Conservation (phyloP, 306 rosid genomes). For the apple (Malus domestica) region ASM211411v1 NC_041797.1:7347001-7347500, state of each 20-base stretch:
- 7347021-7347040: constrained; percentile 28
- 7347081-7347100: neutral
- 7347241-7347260: neutral
- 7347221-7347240: neutral
- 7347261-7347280: neutral
- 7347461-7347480: too few species aligned
- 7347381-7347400: too few species aligned
- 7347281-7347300: too few species aligned
- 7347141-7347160: constrained; percentile 34
- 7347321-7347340: too few species aligned
- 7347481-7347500: too few species aligned
- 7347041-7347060: constrained; percentile 10
- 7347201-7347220: neutral
- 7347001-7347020: constrained; percentile 20
- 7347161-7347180: constrained; percentile 61
- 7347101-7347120: neutral
- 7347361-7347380: too few species aligned
- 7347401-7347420: too few species aligned
- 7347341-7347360: too few species aligned
- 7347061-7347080: neutral
- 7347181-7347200: neutral
- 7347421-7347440: too few species aligned
- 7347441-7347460: too few species aligned
- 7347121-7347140: constrained; percentile 28
- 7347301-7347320: too few species aligned